phyloP scores from a whole-genome alignment of 345 rosid species.

The Arabidopsis arenosa region DNA sequence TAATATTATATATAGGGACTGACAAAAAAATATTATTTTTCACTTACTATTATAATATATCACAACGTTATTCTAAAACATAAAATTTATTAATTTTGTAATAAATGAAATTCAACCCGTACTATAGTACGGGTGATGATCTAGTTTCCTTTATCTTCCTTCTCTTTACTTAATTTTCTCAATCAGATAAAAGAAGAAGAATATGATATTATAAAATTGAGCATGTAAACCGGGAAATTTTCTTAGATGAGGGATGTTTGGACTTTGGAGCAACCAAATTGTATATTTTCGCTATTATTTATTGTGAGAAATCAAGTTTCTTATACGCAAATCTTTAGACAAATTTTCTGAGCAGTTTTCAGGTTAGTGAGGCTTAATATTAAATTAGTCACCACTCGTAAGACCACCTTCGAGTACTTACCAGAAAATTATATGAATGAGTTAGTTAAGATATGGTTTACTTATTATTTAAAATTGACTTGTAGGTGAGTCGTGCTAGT shows the following conservation, averaged over 20 bases:
- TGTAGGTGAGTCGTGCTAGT: constrained; percentile 16
- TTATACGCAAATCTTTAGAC: constrained; percentile 21
- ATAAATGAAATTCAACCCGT: too few species aligned
- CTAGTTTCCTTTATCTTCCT: not conserved
- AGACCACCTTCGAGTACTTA: not conserved
- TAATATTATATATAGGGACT: too few species aligned
- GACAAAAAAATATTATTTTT: too few species aligned
- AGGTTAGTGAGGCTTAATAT: not conserved
- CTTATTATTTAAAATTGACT: constrained; percentile 28
- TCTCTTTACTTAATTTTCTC: constrained; percentile 1
- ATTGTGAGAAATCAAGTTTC: constrained; percentile 18
- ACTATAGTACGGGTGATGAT: too few species aligned
- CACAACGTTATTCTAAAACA: too few species aligned
- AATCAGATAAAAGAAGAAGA: not conserved
- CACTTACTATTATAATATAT: too few species aligned
- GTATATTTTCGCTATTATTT: constrained; percentile 9
- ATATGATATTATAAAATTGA: not conserved
- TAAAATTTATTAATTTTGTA: too few species aligned
- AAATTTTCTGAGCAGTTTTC: constrained; percentile 26
- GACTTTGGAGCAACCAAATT: constrained; percentile 30
- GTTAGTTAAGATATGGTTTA: not conserved
- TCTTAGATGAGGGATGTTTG: constrained; percentile 22
- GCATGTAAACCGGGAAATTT: constrained; percentile 9
- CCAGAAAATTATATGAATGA: constrained; percentile 2
- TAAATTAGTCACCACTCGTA: constrained; percentile 16